Percentiles rank a stretch among this genome's conserved stretches.
Evolutionary conservation across 2,329 filamentous ascomycete species (phyloP).

Genomic region (Verticillium nonalfalfae): DNA sequence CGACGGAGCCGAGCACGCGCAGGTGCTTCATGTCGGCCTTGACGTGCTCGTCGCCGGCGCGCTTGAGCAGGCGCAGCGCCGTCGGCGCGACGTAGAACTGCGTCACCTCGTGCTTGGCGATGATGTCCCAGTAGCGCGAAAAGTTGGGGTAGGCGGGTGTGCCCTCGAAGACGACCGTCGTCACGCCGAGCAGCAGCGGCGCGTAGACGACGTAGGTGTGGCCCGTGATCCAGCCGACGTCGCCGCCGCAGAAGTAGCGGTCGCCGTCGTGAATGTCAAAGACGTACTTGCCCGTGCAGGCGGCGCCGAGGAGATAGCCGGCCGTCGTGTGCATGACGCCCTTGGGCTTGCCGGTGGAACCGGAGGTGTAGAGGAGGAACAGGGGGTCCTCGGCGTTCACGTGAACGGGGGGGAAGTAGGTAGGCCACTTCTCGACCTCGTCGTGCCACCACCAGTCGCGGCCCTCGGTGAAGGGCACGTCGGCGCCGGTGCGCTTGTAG

Average conservation of each 20-base stretch:
- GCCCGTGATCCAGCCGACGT: conserved; percentile 98
- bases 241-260: conserved; percentile 94
- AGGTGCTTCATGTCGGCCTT: conserved; percentile 84
- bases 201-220: conserved; percentile 99
- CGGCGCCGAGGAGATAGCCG: conserved; percentile 90
- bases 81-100: conserved; percentile 99
- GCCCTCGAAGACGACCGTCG: conserved; percentile 95
- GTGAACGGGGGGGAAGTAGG: conserved; percentile 81
- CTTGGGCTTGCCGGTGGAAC: conserved; percentile 97
- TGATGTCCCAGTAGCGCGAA: conserved; percentile 98
- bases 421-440: conserved; percentile 93
- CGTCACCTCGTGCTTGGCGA: conserved; percentile 89
- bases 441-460: conserved; percentile 98
- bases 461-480: conserved; percentile 83
- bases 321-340: conserved; percentile 97
- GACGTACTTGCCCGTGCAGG: conserved; percentile 93
- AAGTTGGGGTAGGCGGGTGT: conserved; percentile 97
- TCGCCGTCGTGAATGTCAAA: conserved; percentile 96
- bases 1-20: conserved; percentile 86
- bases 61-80: conserved; percentile 86
- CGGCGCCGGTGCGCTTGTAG: conserved; percentile 89
- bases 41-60: conserved; percentile 88
- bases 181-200: conserved; percentile 83
- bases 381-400: conserved; percentile 94
- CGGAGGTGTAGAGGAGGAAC: conserved; percentile 96